Conservation (phyloP, 2,329 filamentous ascomycete species). For the Aspergillus awamori region DNA sequence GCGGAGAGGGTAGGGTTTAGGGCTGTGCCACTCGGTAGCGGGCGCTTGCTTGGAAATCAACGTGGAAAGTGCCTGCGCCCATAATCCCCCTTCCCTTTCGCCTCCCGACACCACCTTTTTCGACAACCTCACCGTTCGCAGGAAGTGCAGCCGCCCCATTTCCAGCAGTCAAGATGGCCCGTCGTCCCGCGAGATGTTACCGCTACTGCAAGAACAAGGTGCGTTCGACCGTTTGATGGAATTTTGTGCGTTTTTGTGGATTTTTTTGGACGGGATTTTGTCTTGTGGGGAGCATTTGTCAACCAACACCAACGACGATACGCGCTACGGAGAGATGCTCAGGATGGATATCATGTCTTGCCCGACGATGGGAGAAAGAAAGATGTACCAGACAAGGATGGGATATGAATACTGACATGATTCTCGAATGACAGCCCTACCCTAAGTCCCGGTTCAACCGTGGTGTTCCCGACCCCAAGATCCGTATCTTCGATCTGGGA, state of each 20-base stretch:
- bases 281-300: constrained; percentile 32
- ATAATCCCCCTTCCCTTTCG: constrained; percentile 35
- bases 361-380: background rate
- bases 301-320: constrained; percentile 2
- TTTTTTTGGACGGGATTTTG: constrained; percentile 30
- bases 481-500: constrained; percentile 98
- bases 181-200: constrained; percentile 99
- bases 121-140: constrained; percentile 48
- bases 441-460: constrained; percentile 99
- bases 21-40: constrained; percentile 46
- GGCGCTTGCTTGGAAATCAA: constrained; percentile 49
- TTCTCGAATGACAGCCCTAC: constrained; percentile 69
- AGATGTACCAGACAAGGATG: background rate
- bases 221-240: constrained; percentile 44
- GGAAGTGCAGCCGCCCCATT: constrained; percentile 51
- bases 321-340: background rate
- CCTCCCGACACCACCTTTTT: constrained; percentile 39
- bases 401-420: constrained; percentile 25
- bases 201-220: constrained; percentile 99
- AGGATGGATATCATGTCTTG: constrained; percentile 8
- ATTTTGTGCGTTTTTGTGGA: constrained; percentile 34
- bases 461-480: constrained; percentile 82
- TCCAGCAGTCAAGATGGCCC: constrained; percentile 86
- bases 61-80: constrained; percentile 32
- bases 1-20: constrained; percentile 44